Base-by-base conservation (phyloP, 2,329 filamentous ascomycete species). In the Aspergillus awamori region DNA sequence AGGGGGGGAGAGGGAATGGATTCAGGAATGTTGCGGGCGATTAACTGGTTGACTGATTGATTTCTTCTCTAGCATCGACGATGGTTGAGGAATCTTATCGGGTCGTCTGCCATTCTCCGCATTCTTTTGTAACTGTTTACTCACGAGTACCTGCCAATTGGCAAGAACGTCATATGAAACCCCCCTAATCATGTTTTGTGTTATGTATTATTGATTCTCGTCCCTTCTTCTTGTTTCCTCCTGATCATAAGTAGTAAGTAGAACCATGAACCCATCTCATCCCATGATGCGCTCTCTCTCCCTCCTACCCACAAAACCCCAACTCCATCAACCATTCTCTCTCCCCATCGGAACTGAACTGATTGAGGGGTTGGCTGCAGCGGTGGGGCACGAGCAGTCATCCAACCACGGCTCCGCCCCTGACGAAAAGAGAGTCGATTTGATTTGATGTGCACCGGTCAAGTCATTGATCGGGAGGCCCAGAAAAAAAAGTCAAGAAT, bases 341-440 rank as follows among this genome's bases (percentile, higher is more conserved):
- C 43, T 11, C 11, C 43, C 17, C 17, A 30, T 17, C 26, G n/a
- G 58, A 53, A 30, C 47, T 30, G 28, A 38, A 60, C 57, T 57
- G 56, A 63, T 57, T 66, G 65, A 65, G 65, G 63, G 66, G 63
- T 65, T 64, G 58, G 26, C 61, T 63, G 53, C 53, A 60, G 58
- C n/a, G 53, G 64, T 67, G 66, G 65, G 57, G 30, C 36, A n/a
- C 13, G 13, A 15, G 33, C 43, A n/a, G 30, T 36, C 56, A 58
- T 60, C 61, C 66, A 67, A 68, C 66, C 59, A 68, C 24, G 53
- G 57, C 51, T 57, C 52, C 58, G 63, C 63, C 65, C 65, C 64
- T 65, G 62, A 63, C 54, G 65, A 65, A 60, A 28, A 63, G 58
- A 13, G 11, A 36, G 33, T 30, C 11, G 28, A 30, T 30, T 30